A percentile compares a stretch with the other conserved stretches of the same genome.
phyloP scores from a whole-genome alignment of 2,329 filamentous ascomycete genomes.

The Colletotrichum siamense region DNA sequence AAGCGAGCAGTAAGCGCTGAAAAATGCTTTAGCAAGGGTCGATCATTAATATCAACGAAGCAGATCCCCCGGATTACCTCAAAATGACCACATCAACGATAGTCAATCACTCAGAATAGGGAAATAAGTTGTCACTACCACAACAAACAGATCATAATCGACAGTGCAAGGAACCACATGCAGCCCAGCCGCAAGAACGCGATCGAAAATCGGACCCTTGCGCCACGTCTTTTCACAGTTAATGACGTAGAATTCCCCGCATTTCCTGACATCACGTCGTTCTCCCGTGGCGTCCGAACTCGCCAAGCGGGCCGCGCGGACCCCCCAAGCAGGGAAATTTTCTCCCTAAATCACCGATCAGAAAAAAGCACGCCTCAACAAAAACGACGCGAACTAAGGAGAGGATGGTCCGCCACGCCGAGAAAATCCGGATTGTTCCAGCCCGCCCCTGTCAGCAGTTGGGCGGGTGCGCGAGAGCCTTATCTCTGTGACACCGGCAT shows the following conservation, averaged over 20 bases:
- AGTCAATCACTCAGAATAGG: neutral
- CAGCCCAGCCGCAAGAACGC: neutral
- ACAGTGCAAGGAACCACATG: neutral
- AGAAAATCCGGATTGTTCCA: neutral
- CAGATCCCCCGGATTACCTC: neutral
- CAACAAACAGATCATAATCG: neutral
- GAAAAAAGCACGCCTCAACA: neutral
- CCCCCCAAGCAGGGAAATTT: neutral
- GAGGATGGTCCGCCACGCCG: constrained; percentile 1
- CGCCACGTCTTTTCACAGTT: neutral
- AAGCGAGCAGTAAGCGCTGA: neutral
- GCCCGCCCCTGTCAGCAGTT: neutral
- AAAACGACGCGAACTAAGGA: neutral
- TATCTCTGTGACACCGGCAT: neutral
- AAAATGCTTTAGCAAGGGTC: neutral
- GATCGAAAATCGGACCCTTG: neutral
- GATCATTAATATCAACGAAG: neutral
- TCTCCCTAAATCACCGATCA: neutral
- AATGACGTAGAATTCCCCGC: constrained; percentile 13
- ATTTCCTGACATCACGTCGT: neutral
- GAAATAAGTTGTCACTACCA: neutral
- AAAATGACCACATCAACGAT: neutral
- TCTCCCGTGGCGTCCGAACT: neutral
- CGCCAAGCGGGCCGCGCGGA: constrained; percentile 12
- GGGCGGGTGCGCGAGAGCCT: neutral